A percentile compares a stretch with the other conserved stretches of the same genome.
Conservation (phyloP, 2,329 filamentous ascomycete species). For the Colletotrichum costaricense region DNA sequence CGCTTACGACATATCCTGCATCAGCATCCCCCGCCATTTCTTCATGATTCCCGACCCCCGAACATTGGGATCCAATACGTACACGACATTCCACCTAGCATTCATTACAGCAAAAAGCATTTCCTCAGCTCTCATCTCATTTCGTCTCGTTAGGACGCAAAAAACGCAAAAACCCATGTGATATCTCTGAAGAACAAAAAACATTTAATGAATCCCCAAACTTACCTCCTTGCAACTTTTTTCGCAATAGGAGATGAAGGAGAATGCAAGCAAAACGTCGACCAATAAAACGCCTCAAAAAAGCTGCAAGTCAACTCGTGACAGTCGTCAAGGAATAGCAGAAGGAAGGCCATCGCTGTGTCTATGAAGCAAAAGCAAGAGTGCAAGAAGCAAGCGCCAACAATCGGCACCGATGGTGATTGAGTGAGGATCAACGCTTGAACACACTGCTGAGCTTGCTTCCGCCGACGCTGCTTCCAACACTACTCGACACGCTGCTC, state of each 20-base stretch:
- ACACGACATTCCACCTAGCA: neutral
- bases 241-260: neutral
- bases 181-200: neutral
- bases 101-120: slow-evolving; percentile 1
- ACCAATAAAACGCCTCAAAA: slow-evolving; percentile 14
- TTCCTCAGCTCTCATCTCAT: neutral
- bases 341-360: neutral
- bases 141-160: neutral
- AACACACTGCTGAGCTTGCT: slow-evolving; percentile 28
- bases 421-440: neutral
- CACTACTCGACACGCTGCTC: slow-evolving; percentile 60
- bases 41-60: neutral
- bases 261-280: neutral
- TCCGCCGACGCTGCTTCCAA: slow-evolving; percentile 43
- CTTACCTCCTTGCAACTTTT: slow-evolving; percentile 12
- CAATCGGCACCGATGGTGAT: neutral
- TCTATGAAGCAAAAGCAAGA: neutral
- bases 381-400: neutral
- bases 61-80: neutral
- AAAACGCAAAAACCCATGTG: neutral
- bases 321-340: neutral
- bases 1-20: neutral
- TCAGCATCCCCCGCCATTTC: neutral
- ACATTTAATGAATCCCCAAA: neutral
- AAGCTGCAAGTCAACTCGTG: slow-evolving; percentile 17